Base-by-base conservation (phyloP, 116 monocot species). In the Zostera marina region DNA sequence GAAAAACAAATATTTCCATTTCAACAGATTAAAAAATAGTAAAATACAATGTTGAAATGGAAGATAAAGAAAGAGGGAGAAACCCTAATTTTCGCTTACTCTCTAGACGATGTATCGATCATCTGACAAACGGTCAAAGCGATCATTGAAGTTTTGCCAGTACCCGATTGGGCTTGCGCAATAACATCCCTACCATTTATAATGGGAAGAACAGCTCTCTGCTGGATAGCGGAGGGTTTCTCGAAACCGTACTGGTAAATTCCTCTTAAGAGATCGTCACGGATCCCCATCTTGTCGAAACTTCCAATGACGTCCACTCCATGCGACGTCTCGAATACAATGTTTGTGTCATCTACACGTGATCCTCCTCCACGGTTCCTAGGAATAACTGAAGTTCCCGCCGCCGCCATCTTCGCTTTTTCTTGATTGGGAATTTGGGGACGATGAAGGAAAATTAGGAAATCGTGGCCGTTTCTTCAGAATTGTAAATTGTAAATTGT, bases 131-230 rank as follows among this genome's bases (percentile, higher is more conserved):
- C 90, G 39, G 85, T 55, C 44, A 96, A 75, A 1, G 90, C 82
- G 52, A 98, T 98, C 98, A 98, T 90, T 63, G 98, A 98, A 16
- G 90, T 86, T 80, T 98, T 98, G 7, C 98, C 98, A 8, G 98
- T 98, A 0, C 98, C 98, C 15, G 98, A 98, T 73, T 98, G 98
- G 4, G 98, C 98, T 69, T 98, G 98, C 0, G 98, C 90, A 52
- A 98, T 98, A 42, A 98, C 98, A 43, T 90, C 98, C 7, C 90
- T 79, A 43, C 90, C 90, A 7, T 56, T 66, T 52, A 89, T 63
- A 52, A 98, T 98, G 6, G 89, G 96, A 63, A 96, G 62, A 23
- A 96, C 76, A 25, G 96, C 89, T 12, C 96, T 52, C 76, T 96
- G 96, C 80, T 96, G 96, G 63, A 96, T 96, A 14, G 96, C 96